Conservation (phyloP, 768 basidiomycete genomes). For the Termitomyces sp. region DNA sequence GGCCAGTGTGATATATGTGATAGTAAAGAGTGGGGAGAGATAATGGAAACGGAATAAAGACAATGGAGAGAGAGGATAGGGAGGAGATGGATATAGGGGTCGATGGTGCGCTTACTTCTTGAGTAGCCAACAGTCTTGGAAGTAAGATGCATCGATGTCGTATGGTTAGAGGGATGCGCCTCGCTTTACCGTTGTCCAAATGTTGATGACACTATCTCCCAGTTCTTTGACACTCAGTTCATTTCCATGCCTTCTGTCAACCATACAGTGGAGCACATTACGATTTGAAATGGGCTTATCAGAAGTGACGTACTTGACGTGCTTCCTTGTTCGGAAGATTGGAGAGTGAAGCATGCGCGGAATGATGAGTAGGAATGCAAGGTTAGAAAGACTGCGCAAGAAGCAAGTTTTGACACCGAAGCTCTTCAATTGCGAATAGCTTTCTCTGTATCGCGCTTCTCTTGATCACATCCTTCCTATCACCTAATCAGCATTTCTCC, state of each 20-base stretch:
- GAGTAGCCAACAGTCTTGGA: no score
- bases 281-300: not conserved
- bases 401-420: no score
- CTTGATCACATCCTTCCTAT: no score
- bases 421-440: not conserved
- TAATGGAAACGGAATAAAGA: no score
- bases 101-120: no score
- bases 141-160: not conserved
- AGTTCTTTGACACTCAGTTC: not conserved
- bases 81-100: no score
- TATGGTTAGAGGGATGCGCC: not conserved
- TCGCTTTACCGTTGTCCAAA: not conserved
- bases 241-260: not conserved
- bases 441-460: no score
- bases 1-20: no score
- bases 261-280: not conserved
- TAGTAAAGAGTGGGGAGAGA: no score
- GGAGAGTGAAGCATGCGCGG: not conserved
- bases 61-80: no score
- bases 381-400: not conserved
- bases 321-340: not conserved
- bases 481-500: no score
- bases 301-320: not conserved
- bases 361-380: not conserved
- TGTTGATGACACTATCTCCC: not conserved